Percentiles rank a stretch among this genome's conserved stretches.
phyloP scores from a whole-genome alignment of 176 grass and related monocot species.

The Olyra latifolia region DNA sequence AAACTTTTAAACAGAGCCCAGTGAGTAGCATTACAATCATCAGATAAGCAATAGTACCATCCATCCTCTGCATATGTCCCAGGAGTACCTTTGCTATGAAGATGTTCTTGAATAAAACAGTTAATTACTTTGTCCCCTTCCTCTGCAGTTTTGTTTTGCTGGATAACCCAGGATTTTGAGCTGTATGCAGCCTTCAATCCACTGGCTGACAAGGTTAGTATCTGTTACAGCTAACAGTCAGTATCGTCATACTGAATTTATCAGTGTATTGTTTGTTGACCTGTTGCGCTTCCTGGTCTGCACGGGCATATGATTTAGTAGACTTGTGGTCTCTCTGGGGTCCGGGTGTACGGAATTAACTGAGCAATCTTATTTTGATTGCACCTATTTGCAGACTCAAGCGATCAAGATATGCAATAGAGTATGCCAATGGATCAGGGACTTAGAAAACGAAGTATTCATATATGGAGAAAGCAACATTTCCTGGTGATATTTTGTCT shows the following conservation, averaged over 20 bases:
- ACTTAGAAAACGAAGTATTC: slow-evolving; percentile 93
- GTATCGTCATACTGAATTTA: slow-evolving; percentile 1
- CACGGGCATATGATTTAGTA: neutral
- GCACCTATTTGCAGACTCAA: slow-evolving; percentile 51
- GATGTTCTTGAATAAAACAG: neutral
- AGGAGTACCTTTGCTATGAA: neutral
- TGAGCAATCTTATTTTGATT: neutral
- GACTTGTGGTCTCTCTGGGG: neutral
- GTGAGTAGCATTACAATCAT: neutral
- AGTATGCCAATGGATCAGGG: slow-evolving; percentile 97
- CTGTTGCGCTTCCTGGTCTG: neutral
- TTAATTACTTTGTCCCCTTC: slow-evolving; percentile 3
- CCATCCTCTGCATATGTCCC: neutral
- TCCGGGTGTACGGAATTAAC: neutral
- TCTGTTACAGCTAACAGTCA: slow-evolving; percentile 1
- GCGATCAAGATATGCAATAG: slow-evolving; percentile 92
- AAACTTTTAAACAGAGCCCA: neutral
- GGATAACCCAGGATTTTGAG: slow-evolving; percentile 99
- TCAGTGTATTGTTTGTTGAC: neutral
- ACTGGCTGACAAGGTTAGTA: slow-evolving; percentile 80
- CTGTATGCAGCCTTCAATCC: slow-evolving; percentile 92
- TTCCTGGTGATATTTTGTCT: slow-evolving; percentile 88
- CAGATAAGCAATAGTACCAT: slow-evolving; percentile 3
- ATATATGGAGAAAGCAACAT: slow-evolving; percentile 84
- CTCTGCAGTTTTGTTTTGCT: slow-evolving; percentile 77